phyloP scores from a whole-genome alignment of 306 rosid genomes.

The Pyrus betulifolia region DNA sequence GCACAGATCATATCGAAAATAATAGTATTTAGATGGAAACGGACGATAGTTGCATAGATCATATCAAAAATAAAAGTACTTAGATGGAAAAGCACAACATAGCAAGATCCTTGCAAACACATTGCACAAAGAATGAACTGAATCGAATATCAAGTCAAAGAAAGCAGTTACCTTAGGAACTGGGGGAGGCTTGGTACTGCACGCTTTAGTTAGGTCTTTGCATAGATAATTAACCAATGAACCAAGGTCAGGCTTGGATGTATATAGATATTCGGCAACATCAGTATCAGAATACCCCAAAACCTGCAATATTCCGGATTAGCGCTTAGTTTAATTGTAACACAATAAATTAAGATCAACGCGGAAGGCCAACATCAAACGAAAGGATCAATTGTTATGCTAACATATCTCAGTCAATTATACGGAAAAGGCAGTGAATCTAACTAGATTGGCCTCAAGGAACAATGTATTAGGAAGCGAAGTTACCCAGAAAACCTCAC shows the following conservation, averaged over 20 bases:
- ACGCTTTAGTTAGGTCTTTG: conserved; percentile 65
- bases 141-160: conserved; percentile 12
- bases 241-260: conserved; percentile 51
- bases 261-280: conserved; percentile 79
- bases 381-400: background rate
- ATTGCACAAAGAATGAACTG: conserved; percentile 1
- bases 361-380: background rate
- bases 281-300: conserved; percentile 89
- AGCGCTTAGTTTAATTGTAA: background rate
- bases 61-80: background rate
- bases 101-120: background rate
- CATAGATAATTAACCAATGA: conserved; percentile 61
- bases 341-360: background rate
- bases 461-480: background rate
- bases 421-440: background rate
- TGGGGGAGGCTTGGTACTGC: conserved; percentile 73
- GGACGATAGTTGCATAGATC: background rate
- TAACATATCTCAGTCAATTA: background rate
- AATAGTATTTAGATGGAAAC: background rate
- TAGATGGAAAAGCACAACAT: background rate
- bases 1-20: background rate
- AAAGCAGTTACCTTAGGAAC: conserved; percentile 72
- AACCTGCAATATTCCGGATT: conserved; percentile 47
- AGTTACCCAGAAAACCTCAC: conserved; percentile 24
- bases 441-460: background rate